A percentile compares a stretch with the other conserved stretches of the same genome.
These are phyloP conservation scores for Macadamia integrifolia DNA, from an alignment of 164 flowering plant genomes.

Conservation along the genomic window DNA sequence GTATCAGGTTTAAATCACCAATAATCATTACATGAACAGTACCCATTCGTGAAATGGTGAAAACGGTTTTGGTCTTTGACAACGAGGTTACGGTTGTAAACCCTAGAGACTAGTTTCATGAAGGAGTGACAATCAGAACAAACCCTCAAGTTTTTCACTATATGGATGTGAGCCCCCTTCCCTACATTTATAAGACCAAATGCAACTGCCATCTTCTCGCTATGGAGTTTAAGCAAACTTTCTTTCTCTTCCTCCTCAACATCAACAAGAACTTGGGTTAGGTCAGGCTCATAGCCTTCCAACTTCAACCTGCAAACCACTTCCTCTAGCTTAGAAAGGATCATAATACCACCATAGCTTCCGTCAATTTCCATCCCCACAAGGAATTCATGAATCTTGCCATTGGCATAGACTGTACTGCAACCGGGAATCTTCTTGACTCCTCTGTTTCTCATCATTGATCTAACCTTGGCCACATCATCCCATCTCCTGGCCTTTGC, in stretches of 20 bases:
- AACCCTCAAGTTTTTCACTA: constrained; percentile 29
- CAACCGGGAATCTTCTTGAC: constrained; percentile 27
- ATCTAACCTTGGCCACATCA: constrained; percentile 19
- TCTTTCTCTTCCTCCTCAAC: constrained; percentile 23
- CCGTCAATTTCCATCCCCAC: constrained; percentile 12
- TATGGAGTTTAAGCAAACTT: constrained; percentile 11
- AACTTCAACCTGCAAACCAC: constrained; percentile 17
- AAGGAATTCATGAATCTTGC: constrained; percentile 17
- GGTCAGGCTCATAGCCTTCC: constrained; percentile 24
- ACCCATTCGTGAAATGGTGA: constrained; percentile 26
- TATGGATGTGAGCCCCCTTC: constrained; percentile 11
- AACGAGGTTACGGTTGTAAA: constrained; percentile 13
- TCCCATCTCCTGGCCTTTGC: constrained; percentile 22
- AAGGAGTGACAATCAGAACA: constrained; percentile 23
- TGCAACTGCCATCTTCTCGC: constrained; percentile 30
- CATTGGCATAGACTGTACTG: constrained; percentile 13
- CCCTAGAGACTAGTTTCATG: constrained; percentile 17
- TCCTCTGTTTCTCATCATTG: constrained; percentile 19
- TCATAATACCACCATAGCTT: constrained; percentile 2
- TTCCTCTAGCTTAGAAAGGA: constrained; percentile 16
- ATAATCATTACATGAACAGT: constrained; percentile 25
- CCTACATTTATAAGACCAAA: constrained; percentile 19
- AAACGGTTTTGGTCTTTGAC: constrained; percentile 27
- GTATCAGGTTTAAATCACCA: constrained; percentile 15
- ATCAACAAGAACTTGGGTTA: constrained; percentile 22